A percentile compares a stretch with the other conserved stretches of the same genome.
phyloP scores from a whole-genome alignment of 2,329 filamentous ascomycete species.

The Trichoderma brevicompactum region DNA sequence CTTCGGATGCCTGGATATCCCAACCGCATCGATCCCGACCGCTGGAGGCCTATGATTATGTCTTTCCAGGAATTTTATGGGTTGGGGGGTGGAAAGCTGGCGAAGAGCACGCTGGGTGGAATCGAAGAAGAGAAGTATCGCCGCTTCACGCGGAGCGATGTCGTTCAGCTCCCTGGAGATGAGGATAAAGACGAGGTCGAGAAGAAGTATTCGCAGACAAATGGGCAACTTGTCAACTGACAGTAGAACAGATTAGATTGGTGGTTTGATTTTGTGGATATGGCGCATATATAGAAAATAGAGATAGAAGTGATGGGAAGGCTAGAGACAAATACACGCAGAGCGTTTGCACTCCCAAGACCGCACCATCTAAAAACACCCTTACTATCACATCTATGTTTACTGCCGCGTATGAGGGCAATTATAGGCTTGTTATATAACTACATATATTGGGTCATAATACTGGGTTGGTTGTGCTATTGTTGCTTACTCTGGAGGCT shows the following conservation, averaged over 20 bases:
- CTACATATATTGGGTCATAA: no score
- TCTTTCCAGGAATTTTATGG: conserved; percentile 51
- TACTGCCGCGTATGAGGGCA: no score
- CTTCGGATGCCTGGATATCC: conserved; percentile 43
- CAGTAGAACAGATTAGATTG: neutral
- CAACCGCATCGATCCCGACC: conserved; percentile 49
- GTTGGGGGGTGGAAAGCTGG: conserved; percentile 37
- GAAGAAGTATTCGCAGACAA: neutral
- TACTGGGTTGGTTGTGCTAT: no score
- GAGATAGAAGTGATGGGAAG: neutral
- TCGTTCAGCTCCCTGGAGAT: conserved; percentile 14
- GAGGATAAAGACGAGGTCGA: conserved; percentile 14
- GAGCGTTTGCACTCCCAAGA: no score
- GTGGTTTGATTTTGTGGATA: neutral
- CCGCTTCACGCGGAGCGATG: neutral
- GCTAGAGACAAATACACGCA: no score
- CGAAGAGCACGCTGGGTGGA: conserved; percentile 33
- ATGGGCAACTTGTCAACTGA: neutral
- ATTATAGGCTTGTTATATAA: no score
- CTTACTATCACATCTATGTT: no score
- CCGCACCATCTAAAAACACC: no score
- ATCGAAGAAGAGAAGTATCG: conserved; percentile 42
- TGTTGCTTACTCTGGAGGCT: no score
- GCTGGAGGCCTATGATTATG: conserved; percentile 51
- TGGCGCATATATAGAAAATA: neutral